Evolutionary conservation across 228 moss, liverwort and hornwort species (phyloP), one percentile per base, ranked within the genome.

Genomic region (Sphagnum fallax): DNA sequence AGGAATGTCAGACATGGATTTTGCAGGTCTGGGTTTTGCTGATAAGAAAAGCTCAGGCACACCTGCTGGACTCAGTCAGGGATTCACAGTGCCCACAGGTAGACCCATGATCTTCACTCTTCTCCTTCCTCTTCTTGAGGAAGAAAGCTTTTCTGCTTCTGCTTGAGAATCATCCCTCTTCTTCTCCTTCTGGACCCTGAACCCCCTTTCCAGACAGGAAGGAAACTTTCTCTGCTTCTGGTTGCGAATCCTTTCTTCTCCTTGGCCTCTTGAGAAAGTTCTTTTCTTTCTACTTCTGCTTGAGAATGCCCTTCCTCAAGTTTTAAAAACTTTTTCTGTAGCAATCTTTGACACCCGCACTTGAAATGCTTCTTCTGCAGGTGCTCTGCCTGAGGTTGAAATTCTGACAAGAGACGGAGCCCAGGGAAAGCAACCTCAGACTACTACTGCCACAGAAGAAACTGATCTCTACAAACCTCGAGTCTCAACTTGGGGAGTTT

Each of bases 401-500:
- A 84, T 97, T 49, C 69, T 97, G 60, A 97, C 91, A n/a, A 87
- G 89, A 64, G 91, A 96, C 79, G 88, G 80, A 69, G 86, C 70
- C 52, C 52, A 69, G 65, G 32, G 32, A 32, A 32, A 32, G 32
- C 32, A 32, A 32, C 63, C 65, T 16, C 65, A 63, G 70, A 72
- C 69, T 60, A 71, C 74, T 49, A 67, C 3, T 6, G 67, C 50
- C 4, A 72, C 67, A 58, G 71, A 65, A 47, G 67, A 66, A 2
- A 5, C 52, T 48, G 83, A 86, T 59, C 82, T 82, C 5, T 97
- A 97, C 67, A 97, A 87, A 74, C 97, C 97, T 48, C 83, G 83
- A 12, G 93, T 97, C 59, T 82, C 93, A 10, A 89, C 91, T 0
- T 97, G 97, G 97, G 97, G 97, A 71, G 72, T 97, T 69, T 97